These are phyloP conservation scores for Gautieria morchelliformis DNA, from an alignment of 768 basidiomycete species.

Conservation along the genomic window DNA sequence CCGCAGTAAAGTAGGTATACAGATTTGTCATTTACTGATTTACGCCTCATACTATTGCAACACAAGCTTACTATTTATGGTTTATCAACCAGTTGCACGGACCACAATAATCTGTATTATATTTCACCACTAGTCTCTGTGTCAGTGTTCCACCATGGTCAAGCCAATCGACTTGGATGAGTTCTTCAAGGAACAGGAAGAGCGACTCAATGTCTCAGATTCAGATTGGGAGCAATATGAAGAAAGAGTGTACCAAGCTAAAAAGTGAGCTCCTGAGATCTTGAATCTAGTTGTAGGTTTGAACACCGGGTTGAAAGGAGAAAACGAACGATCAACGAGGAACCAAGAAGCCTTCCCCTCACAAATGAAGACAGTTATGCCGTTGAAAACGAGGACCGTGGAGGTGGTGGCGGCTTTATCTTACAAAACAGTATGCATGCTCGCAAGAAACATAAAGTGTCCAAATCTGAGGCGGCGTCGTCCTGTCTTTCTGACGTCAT, in stretches of 20 bases:
- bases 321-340: not conserved
- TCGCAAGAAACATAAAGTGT: too few relatives aligned
- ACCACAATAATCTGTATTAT: too few relatives aligned
- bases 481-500: too few relatives aligned
- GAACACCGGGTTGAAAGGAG: not conserved
- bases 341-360: too few relatives aligned
- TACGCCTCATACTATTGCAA: too few relatives aligned
- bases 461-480: too few relatives aligned
- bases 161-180: conserved; percentile 25
- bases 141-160: not conserved
- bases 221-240: conserved; percentile 41
- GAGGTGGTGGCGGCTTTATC: too few relatives aligned
- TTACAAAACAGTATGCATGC: too few relatives aligned
- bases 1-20: too few relatives aligned
- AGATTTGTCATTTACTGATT: too few relatives aligned
- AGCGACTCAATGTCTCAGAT: conserved; percentile 42
- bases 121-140: not conserved
- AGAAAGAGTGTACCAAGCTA: conserved; percentile 1
- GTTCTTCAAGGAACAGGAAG: conserved; percentile 49
- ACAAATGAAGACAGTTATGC: not conserved
- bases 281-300: not conserved
- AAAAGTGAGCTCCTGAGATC: conserved; percentile 3
- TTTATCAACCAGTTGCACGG: too few relatives aligned
- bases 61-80: too few relatives aligned
- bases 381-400: not conserved